Evolutionary conservation across 192 early-diverging fungal genomes (phyloP).

Genomic region (Backusella circina): DNA sequence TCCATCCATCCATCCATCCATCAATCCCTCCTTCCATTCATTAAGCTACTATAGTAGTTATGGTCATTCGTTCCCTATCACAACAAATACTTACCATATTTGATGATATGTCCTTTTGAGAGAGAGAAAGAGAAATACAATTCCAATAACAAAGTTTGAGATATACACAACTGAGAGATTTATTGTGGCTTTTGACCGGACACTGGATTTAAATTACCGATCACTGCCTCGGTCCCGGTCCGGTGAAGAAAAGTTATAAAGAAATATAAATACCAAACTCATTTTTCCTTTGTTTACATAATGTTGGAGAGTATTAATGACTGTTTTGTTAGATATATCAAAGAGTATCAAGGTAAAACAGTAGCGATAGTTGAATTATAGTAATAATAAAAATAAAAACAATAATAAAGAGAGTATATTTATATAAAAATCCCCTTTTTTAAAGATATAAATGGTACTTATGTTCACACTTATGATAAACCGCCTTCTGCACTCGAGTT

Average conservation of each 20-base stretch:
- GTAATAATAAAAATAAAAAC: not conserved
- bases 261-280: too few relatives aligned
- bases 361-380: not conserved
- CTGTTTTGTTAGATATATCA: conserved; percentile 1
- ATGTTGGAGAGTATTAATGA: not conserved
- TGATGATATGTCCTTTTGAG: conserved; percentile 10
- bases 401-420: not conserved
- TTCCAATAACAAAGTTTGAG: not conserved
- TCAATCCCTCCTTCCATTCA: not conserved
- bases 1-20: conserved; percentile 5
- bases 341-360: conserved; percentile 25
- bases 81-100: conserved; percentile 5
- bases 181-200: not conserved
- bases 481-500: conserved; percentile 42
- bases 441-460: conserved; percentile 30
- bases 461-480: conserved; percentile 5
- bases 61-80: not conserved
- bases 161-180: not conserved
- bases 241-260: too few relatives aligned
- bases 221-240: too few relatives aligned
- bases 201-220: not conserved
- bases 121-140: not conserved
- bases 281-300: not conserved
- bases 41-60: not conserved
- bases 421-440: not conserved